Evolutionary conservation across 1,284 basidiomycete genomes (phyloP).

Genomic region (Schizophyllum commune): DNA sequence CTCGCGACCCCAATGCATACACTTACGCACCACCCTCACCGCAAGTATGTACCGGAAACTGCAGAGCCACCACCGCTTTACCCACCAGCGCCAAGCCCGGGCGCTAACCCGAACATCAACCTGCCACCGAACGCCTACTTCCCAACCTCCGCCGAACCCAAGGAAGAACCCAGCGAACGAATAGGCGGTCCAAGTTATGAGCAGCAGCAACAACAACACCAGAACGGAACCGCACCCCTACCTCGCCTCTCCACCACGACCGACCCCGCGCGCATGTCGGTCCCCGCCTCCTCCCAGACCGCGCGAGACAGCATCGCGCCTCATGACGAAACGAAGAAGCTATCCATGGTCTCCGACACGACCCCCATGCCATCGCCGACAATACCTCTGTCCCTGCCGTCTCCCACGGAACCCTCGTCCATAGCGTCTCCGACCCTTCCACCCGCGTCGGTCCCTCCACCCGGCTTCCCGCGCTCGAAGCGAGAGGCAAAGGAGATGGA

Average conservation of each 20-base stretch:
- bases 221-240: not conserved
- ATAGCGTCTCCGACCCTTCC: not conserved
- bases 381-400: no score
- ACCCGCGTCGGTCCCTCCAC: not conserved
- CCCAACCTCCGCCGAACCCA: not conserved
- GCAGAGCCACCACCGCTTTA: not conserved
- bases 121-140: no score
- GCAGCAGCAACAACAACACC: not conserved
- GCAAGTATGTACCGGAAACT: not conserved
- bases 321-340: not conserved
- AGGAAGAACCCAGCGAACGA: slow-evolving; percentile 9
- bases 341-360: no score
- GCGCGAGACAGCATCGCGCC: not conserved
- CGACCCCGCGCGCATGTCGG: slow-evolving; percentile 8
- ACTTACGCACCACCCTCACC: not conserved
- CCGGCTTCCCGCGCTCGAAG: not conserved
- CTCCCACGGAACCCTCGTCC: not conserved
- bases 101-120: no score
- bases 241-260: not conserved
- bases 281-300: slow-evolving; percentile 7
- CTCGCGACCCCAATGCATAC: not conserved
- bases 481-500: slow-evolving; percentile 7
- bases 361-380: no score
- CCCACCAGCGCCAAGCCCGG: not conserved
- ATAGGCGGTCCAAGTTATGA: slow-evolving; percentile 37